Conservation (phyloP, 1,284 basidiomycete genomes). For the Hymenochaete sp. region DNA sequence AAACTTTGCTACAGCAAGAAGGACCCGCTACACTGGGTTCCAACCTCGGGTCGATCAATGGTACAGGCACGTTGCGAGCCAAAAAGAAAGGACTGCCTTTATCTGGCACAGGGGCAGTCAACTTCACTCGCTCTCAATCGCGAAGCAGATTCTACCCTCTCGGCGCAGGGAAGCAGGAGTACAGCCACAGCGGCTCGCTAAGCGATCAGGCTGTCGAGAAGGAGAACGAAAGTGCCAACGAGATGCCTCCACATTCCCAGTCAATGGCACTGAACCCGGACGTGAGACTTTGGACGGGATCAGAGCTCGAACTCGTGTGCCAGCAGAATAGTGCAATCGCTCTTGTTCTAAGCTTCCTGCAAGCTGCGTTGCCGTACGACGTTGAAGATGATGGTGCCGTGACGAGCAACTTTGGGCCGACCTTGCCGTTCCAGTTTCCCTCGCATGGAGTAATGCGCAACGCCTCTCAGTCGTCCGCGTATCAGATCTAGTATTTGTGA, state of each 20-base stretch:
- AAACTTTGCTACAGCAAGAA: constrained; percentile 51
- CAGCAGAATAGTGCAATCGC: constrained; percentile 33
- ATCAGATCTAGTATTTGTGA: constrained; percentile 8
- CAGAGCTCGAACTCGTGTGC: constrained; percentile 26
- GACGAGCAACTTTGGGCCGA: background rate
- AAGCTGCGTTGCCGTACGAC: constrained; percentile 16
- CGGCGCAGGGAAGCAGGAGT: constrained; percentile 14
- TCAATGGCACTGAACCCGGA: constrained; percentile 2
- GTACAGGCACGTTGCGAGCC: constrained; percentile 5
- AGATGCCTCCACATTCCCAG: background rate
- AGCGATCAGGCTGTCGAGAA: background rate
- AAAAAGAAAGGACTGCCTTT: constrained; percentile 1
- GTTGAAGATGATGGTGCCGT: constrained; percentile 11
- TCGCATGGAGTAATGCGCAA: constrained; percentile 4
- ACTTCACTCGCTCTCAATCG: constrained; percentile 14
- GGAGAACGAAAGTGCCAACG: background rate
- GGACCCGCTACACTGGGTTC: background rate
- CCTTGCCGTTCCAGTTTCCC: constrained; percentile 1
- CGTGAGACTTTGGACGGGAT: constrained; percentile 21
- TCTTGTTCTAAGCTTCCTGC: constrained; percentile 24
- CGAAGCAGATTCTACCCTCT: constrained; percentile 16
- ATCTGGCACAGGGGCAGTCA: background rate
- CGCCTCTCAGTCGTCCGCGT: constrained; percentile 15
- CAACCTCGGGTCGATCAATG: constrained; percentile 8
- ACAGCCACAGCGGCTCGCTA: background rate